phyloP scores from a whole-genome alignment of 495 filamentous ascomycete species.

The Daldinia concentrica region DNA sequence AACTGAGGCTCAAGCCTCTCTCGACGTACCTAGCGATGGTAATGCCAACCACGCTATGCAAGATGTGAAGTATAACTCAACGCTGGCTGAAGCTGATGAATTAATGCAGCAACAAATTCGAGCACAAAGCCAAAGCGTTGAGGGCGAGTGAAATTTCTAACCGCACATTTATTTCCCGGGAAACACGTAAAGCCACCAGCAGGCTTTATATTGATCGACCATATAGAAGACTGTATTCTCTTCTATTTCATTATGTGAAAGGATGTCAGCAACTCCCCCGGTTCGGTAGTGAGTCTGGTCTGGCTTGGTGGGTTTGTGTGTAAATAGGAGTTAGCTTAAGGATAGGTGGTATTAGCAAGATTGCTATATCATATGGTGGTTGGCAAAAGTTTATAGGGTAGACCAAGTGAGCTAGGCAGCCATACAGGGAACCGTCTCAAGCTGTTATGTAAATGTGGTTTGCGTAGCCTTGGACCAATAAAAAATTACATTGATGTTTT shows the following conservation, averaged over 20 bases:
- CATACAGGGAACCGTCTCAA: background rate
- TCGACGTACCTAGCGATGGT: background rate
- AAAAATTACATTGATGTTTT: no score
- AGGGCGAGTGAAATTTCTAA: background rate
- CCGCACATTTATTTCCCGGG: no score
- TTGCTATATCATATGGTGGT: background rate
- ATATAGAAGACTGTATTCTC: background rate
- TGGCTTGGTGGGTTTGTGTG: background rate
- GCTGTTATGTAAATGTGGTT: background rate
- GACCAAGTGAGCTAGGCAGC: background rate
- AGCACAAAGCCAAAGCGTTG: background rate
- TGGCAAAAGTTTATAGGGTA: background rate
- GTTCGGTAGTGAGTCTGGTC: background rate
- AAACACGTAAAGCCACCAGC: background rate
- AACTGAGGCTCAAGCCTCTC: background rate
- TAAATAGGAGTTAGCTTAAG: background rate
- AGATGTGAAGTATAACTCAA: background rate
- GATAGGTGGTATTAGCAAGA: background rate
- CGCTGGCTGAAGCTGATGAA: slow-evolving; percentile 5
- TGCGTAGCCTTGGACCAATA: background rate
- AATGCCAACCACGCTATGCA: background rate
- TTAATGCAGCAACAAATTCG: slow-evolving; percentile 6
- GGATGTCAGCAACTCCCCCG: background rate
- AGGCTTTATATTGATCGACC: background rate
- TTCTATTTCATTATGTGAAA: background rate